Conservation (phyloP, 2,329 filamentous ascomycete genomes). For the Chaetomium globosum region DNA sequence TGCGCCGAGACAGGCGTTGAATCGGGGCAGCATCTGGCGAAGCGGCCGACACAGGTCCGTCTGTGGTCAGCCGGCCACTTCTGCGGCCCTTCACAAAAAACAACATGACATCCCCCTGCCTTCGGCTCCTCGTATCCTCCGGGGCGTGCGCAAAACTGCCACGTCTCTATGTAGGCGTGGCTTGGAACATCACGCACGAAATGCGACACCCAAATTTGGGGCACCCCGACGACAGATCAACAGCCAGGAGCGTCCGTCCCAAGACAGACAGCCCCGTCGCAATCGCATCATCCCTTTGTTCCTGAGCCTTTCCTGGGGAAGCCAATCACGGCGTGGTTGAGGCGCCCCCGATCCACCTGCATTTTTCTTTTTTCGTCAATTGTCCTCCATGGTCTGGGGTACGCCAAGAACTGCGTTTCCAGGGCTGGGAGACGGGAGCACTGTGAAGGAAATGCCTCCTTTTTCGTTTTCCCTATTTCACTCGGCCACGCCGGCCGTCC, state of each 20-base stretch:
- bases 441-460: constrained; percentile 1
- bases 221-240: constrained; percentile 19
- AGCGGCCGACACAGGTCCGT: constrained; percentile 13
- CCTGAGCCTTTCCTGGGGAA: constrained; percentile 4
- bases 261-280: constrained; percentile 8
- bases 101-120: constrained; percentile 4
- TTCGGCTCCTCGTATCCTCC: constrained; percentile 16
- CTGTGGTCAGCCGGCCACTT: constrained; percentile 25
- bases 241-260: not conserved
- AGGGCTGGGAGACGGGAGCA: constrained; percentile 2
- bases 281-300: constrained; percentile 24
- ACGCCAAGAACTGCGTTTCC: constrained; percentile 4
- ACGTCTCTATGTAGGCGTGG: constrained; percentile 23
- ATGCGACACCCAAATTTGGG: constrained; percentile 14
- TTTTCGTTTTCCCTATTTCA: constrained; percentile 1
- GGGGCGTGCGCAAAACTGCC: constrained; percentile 7
- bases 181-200: constrained; percentile 16
- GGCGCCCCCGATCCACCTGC: constrained; percentile 18
- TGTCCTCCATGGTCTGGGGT: constrained; percentile 13
- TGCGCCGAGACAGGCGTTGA: not conserved
- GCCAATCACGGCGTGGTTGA: constrained; percentile 24
- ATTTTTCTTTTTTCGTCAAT: constrained; percentile 8
- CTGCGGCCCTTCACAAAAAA: constrained; percentile 17
- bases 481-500: constrained; percentile 16
- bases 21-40: constrained; percentile 5